These are phyloP conservation scores for Emmonsia crescens DNA, from an alignment of 2,329 filamentous ascomycete genomes.

Conservation along the genomic window DNA sequence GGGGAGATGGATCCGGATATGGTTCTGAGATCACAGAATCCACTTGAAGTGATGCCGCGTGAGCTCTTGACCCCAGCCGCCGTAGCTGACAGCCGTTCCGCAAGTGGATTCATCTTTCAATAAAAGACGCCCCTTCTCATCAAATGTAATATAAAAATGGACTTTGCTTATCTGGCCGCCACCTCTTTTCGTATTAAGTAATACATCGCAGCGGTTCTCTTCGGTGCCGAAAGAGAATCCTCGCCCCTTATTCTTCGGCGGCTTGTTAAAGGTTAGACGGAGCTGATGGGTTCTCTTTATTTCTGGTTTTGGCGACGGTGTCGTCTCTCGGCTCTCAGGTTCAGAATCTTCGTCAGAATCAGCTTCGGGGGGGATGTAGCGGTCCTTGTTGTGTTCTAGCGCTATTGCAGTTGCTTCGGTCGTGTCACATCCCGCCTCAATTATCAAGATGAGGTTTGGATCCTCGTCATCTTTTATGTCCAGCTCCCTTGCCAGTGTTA, in stretches of 20 bases:
- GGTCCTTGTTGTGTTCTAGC: slow-evolving; percentile 3
- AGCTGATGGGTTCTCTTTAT: background rate
- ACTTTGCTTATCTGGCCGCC: background rate
- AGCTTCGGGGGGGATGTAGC: background rate
- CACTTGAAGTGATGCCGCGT: background rate
- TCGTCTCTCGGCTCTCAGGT: background rate
- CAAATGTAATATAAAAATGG: slow-evolving; percentile 1
- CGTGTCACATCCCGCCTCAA: background rate
- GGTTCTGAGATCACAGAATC: too few species aligned
- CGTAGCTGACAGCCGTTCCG: background rate
- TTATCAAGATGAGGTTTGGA: background rate
- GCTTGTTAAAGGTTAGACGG: background rate
- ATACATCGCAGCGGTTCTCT: background rate
- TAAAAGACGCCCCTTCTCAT: background rate
- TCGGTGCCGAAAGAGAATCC: background rate
- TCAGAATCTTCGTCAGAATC: background rate
- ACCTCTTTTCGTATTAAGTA: background rate
- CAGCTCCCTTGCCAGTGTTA: too few species aligned
- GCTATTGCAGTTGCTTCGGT: background rate
- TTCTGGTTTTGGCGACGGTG: background rate
- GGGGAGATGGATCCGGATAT: background rate
- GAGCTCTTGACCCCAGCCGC: background rate
- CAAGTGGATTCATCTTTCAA: background rate
- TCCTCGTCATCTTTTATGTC: too few species aligned
- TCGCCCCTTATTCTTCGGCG: background rate